Evolutionary conservation across 2,329 filamentous ascomycete genomes (phyloP).

Genomic region (Alternaria angustiovoidea): DNA sequence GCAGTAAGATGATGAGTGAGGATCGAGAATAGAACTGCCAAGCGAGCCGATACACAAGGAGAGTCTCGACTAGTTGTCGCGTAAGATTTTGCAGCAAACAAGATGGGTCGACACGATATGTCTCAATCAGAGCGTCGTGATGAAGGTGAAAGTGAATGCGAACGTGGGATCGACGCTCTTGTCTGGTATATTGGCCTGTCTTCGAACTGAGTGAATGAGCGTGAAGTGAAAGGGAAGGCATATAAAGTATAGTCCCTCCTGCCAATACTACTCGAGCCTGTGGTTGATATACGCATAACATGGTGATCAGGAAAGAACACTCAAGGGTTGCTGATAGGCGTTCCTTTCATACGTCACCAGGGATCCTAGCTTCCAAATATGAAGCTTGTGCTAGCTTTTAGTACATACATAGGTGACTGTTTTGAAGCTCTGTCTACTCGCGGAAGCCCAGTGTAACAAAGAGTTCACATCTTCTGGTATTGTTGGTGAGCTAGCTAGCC

Average conservation of each 20-base stretch:
- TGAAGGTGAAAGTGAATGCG: slow-evolving; percentile 11
- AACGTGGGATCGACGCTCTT: neutral
- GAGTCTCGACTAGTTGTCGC: neutral
- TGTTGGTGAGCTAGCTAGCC: no score
- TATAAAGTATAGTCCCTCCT: neutral
- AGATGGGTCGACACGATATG: neutral
- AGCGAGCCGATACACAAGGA: neutral
- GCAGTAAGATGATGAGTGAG: neutral
- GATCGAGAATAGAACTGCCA: neutral
- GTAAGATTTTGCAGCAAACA: neutral
- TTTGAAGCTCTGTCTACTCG: neutral
- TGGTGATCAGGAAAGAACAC: neutral
- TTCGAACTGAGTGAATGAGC: neutral
- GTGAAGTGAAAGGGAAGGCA: neutral
- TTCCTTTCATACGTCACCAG: neutral
- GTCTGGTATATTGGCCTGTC: neutral
- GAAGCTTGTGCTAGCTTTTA: neutral
- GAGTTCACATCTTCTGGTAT: no score
- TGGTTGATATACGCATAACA: neutral
- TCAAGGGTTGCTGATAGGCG: neutral
- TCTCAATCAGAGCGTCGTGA: neutral
- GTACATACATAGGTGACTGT: neutral
- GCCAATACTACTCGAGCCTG: neutral
- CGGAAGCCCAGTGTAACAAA: neutral
- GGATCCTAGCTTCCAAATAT: neutral